phyloP scores from a whole-genome alignment of 2,329 filamentous ascomycete genomes.

The Beauveria bassiana region DNA sequence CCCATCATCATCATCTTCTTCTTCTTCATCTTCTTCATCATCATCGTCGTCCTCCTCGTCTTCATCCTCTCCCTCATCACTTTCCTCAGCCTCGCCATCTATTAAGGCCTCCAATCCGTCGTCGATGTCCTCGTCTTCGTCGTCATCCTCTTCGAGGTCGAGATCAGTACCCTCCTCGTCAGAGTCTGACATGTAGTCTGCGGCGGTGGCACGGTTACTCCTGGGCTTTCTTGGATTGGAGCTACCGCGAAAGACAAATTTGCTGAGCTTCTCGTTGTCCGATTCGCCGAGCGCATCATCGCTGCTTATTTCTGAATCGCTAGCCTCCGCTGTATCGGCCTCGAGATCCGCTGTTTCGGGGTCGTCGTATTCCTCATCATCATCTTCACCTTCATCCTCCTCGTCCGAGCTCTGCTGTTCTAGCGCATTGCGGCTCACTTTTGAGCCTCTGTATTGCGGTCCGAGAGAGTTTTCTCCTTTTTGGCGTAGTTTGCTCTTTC shows the following conservation, averaged over 20 bases:
- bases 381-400: constrained; percentile 41
- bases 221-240: constrained; percentile 37
- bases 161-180: constrained; percentile 34
- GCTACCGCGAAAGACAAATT: constrained; percentile 58
- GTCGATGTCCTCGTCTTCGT: constrained; percentile 29
- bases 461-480: constrained; percentile 63
- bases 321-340: constrained; percentile 39
- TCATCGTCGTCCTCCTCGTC: constrained; percentile 28
- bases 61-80: constrained; percentile 17
- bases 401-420: constrained; percentile 49
- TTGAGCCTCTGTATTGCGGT: constrained; percentile 70
- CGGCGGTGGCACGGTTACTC: constrained; percentile 39
- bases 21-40: constrained; percentile 24
- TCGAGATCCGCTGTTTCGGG: constrained; percentile 48
- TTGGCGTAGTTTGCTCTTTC: constrained; percentile 77
- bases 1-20: constrained; percentile 27
- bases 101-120: constrained; percentile 29
- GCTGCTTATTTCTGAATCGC: constrained; percentile 56
- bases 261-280: constrained; percentile 74
- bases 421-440: constrained; percentile 62
- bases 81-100: constrained; percentile 23
- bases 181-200: constrained; percentile 48
- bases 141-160: constrained; percentile 26
- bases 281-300: constrained; percentile 71
- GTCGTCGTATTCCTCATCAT: constrained; percentile 45